phyloP scores from a whole-genome alignment of 2,329 filamentous ascomycete genomes.

The Talaromyces sp. region DNA sequence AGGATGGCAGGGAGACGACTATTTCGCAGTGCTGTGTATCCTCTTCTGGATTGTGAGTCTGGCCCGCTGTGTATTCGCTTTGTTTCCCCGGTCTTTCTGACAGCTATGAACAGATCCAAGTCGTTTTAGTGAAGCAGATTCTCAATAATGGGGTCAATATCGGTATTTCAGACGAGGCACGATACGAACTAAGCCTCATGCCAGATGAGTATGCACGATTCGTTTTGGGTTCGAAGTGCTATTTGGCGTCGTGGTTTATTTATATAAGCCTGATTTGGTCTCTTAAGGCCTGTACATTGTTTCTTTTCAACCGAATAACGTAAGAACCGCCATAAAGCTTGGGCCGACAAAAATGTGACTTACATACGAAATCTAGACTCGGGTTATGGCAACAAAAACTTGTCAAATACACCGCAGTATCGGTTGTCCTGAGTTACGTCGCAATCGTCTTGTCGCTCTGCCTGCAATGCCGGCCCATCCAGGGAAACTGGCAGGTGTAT shows the following conservation, averaged over 20 bases:
- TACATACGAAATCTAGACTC: constrained; percentile 20
- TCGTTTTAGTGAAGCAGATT: constrained; percentile 10
- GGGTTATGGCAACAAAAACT: constrained; percentile 35
- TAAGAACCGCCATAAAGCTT: constrained; percentile 16
- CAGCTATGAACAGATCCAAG: background rate
- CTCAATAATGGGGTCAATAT: constrained; percentile 38
- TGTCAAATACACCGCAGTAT: constrained; percentile 31
- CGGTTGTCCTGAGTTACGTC: constrained; percentile 28
- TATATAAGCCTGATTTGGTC: constrained; percentile 42
- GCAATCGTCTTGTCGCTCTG: constrained; percentile 32
- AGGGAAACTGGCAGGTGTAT: constrained; percentile 38
- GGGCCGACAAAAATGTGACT: background rate
- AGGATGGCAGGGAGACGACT: constrained; percentile 40
- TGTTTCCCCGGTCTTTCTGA: background rate
- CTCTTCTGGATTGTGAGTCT: constrained; percentile 35
- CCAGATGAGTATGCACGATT: constrained; percentile 24
- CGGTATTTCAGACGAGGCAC: constrained; percentile 28
- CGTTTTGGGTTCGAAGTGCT: constrained; percentile 30
- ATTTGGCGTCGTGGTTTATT: constrained; percentile 37
- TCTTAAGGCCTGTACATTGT: constrained; percentile 42
- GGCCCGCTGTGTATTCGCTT: background rate
- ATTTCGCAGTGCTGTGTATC: constrained; percentile 34
- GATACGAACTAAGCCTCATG: constrained; percentile 18
- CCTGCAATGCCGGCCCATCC: constrained; percentile 35
- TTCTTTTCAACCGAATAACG: constrained; percentile 42